Evolutionary conservation across 1,284 basidiomycete genomes (phyloP).

Genomic region (Tilletia horrida): DNA sequence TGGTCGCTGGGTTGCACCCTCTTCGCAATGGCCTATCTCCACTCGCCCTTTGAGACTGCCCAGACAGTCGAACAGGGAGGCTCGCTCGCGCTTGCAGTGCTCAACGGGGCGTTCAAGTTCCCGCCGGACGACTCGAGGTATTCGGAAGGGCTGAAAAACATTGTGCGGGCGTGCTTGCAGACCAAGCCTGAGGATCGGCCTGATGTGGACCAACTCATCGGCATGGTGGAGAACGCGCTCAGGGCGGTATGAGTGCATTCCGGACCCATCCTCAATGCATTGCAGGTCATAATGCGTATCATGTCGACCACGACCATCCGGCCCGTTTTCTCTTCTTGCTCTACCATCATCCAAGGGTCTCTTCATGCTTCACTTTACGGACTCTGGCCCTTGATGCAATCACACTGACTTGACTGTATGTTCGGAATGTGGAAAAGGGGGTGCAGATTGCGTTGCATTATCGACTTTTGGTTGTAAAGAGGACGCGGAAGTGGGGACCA

Average conservation of each 20-base stretch:
- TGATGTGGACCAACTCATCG: conserved; percentile 43
- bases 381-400: no score
- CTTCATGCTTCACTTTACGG: no score
- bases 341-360: no score
- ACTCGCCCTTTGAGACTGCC: conserved; percentile 55
- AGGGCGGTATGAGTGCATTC: conserved; percentile 19
- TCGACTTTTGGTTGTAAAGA: no score
- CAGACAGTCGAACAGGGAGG: conserved; percentile 54
- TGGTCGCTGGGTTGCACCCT: conserved; percentile 54
- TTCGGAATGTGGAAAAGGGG: no score
- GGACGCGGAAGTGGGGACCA: no score
- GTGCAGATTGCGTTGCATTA: no score
- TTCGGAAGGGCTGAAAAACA: conserved; percentile 41
- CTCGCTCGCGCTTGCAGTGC: conserved; percentile 52
- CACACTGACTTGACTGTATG: no score
- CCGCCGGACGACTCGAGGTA: conserved; percentile 38
- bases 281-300: no score
- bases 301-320: no score
- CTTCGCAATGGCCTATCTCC: conserved; percentile 48
- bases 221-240: conserved; percentile 34
- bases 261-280: no score
- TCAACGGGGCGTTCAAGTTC: conserved; percentile 52
- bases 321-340: no score
- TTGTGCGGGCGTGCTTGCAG: conserved; percentile 46
- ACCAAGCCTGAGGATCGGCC: conserved; percentile 45